Base-by-base conservation (phyloP, 2,329 filamentous ascomycete genomes). In the Paracoccidioides brasiliensis region DNA sequence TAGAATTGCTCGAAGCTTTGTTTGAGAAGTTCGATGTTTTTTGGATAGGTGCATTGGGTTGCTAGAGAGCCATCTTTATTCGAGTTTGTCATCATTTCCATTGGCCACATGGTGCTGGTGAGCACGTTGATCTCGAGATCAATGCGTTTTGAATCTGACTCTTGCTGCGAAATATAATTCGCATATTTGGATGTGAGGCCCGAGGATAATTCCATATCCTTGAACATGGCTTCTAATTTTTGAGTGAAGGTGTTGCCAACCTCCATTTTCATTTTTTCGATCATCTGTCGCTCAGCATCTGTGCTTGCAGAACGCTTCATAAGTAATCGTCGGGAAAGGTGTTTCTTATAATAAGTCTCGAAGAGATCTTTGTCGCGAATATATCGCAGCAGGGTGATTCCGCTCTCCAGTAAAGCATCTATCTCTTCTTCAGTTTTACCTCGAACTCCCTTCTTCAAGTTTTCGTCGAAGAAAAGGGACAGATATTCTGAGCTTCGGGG, bases 261-360 rank as follows among this genome's bases (percentile, higher is more conserved):
- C 69, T 96, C 91, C 66, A 93, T 82, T 78, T 96, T 97, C 90
- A 98, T 96, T 60, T 91, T 87, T 0, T 85, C 86, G 53, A 98
- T 93, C 81, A 98, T 94, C 65, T 93, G 86, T 68, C 91, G 90
- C 72, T 98, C 93, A 0, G 90, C 88, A 64, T 96, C 91, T 60
- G 88, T 85, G 67, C 88, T 95, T 62, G 94, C 85, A 0, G 89
- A 91, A 64, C 93, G 94, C 67, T 85, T 88, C 72, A 93, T 88
- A 15, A 98, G 76, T 44, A 98, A 75, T 53, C 93, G 83, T 57
- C 88, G 85, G 46, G 88, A 91, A 30, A 98, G 79, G 71, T 98
- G 93, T 68, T 95, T 95, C 76, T 97, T 95, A 76, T 98, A 97
- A 70, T 98, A 98, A 4, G 87, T 83, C 73, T 98, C 91, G 65